A percentile compares a stretch with the other conserved stretches of the same genome.
phyloP scores from a whole-genome alignment of 345 rosid genomes.

The Diplotaxis tenuifolia region DNA sequence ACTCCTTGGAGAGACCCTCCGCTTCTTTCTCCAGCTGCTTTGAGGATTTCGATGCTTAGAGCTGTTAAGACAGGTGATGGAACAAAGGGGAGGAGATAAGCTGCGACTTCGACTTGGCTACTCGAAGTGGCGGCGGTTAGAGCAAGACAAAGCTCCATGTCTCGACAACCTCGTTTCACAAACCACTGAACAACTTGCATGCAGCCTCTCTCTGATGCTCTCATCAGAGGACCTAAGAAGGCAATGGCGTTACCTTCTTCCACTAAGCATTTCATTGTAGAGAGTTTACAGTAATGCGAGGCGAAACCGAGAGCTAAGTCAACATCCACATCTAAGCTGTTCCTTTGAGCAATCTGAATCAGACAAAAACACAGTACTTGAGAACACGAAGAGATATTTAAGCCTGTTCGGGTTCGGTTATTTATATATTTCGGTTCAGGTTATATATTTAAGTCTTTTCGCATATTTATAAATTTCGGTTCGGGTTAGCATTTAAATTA shows the following conservation, averaged over 20 bases:
- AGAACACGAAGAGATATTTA: not conserved
- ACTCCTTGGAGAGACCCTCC: constrained; percentile 92
- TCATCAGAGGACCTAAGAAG: constrained; percentile 86
- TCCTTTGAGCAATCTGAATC: constrained; percentile 90
- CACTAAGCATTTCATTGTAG: constrained; percentile 93
- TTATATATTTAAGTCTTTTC: too few relatives aligned
- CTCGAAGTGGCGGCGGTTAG: constrained; percentile 96
- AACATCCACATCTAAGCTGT: constrained; percentile 96
- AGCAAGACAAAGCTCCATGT: constrained; percentile 94
- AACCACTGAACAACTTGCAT: constrained; percentile 97
- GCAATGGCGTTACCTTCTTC: constrained; percentile 95
- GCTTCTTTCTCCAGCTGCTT: constrained; percentile 96
- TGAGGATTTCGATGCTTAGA: constrained; percentile 86
- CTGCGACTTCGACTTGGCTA: constrained; percentile 78
- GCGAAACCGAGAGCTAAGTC: constrained; percentile 94
- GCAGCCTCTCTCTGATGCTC: constrained; percentile 95
- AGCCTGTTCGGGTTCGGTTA: too few relatives aligned
- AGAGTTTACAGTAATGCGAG: constrained; percentile 85
- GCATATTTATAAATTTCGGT: too few relatives aligned
- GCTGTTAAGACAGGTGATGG: constrained; percentile 84
- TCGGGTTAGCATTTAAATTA: too few relatives aligned
- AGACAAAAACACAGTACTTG: constrained; percentile 9
- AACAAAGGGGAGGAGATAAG: constrained; percentile 81
- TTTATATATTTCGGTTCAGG: too few relatives aligned
- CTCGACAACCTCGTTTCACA: constrained; percentile 78